Evolutionary conservation across 1,139 yeast species (phyloP).

Genomic region (Chernovozyma aurita): DNA sequence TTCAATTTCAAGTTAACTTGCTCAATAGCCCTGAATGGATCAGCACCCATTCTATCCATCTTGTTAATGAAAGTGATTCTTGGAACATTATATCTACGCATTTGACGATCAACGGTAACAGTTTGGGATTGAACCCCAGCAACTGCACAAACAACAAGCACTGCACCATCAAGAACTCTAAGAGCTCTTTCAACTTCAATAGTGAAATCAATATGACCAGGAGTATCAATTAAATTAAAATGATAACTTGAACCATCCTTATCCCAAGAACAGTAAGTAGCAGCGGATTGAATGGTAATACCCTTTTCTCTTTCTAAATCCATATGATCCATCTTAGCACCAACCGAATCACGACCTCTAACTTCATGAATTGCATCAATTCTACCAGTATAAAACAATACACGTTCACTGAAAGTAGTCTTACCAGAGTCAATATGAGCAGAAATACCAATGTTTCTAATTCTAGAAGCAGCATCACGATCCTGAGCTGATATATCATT

Average conservation of each 20-base stretch:
- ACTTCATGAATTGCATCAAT: constrained; percentile 98
- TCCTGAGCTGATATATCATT: constrained; percentile 55
- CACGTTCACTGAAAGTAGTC: constrained; percentile 94
- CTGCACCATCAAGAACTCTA: constrained; percentile 97
- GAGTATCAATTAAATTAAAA: constrained; percentile 93
- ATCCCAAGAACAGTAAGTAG: constrained; percentile 96
- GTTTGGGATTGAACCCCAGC: constrained; percentile 98
- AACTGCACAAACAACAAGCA: constrained; percentile 95
- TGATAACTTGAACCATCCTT: constrained; percentile 68
- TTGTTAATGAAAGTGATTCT: constrained; percentile 93
- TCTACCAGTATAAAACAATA: constrained; percentile 91
- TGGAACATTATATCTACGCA: constrained; percentile 97
- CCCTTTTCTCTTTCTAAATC: constrained; percentile 96
- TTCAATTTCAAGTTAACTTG: constrained; percentile 83
- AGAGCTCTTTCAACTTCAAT: constrained; percentile 97
- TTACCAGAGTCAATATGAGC: constrained; percentile 88
- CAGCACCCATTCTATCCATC: constrained; percentile 99
- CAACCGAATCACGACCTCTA: constrained; percentile 95
- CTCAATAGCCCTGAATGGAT: constrained; percentile 92
- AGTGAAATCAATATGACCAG: constrained; percentile 98
- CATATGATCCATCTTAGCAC: constrained; percentile 93
- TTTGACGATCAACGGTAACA: constrained; percentile 96
- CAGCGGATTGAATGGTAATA: constrained; percentile 97
- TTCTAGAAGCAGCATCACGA: constrained; percentile 43
- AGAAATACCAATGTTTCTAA: constrained; percentile 94